Conservation (phyloP, 805 yeast species). For the Hanseniaspora jakobsenii region DNA sequence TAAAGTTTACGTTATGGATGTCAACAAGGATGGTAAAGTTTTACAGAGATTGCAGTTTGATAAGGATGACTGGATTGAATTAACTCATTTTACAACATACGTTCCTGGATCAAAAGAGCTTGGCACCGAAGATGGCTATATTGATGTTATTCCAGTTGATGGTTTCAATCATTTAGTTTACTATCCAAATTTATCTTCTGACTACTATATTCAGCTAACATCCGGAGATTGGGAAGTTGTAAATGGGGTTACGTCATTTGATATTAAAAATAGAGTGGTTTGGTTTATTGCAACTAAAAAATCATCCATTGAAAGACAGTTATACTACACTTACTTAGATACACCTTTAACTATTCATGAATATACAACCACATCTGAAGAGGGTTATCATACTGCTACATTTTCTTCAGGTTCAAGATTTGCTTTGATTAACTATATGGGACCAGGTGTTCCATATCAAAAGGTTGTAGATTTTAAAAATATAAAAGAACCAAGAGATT, state of each 20-base stretch:
- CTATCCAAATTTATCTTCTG: constrained; percentile 55
- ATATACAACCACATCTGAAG: constrained; percentile 41
- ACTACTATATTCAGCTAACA: constrained; percentile 49
- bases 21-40: constrained; percentile 22
- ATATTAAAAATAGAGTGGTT: constrained; percentile 38
- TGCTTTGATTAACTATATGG: constrained; percentile 55
- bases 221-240: constrained; percentile 87
- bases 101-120: constrained; percentile 35
- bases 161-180: constrained; percentile 72
- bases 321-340: constrained; percentile 55
- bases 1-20: constrained; percentile 44
- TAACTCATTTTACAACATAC: constrained; percentile 48
- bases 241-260: constrained; percentile 54
- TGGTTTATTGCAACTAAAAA: constrained; percentile 60
- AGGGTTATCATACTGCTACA: constrained; percentile 58
- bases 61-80: constrained; percentile 66
- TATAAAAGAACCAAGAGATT: constrained; percentile 25
- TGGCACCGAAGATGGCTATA: constrained; percentile 53
- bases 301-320: constrained; percentile 72
- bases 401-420: constrained; percentile 73
- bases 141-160: constrained; percentile 58
- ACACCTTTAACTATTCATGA: constrained; percentile 29
- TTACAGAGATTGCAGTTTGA: constrained; percentile 35
- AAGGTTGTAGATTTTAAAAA: constrained; percentile 46
- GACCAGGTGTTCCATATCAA: constrained; percentile 76